Percentiles rank a stretch among this genome's conserved stretches.
phyloP scores from a whole-genome alignment of 2,329 filamentous ascomycete genomes.

The Massarina eburnea region DNA sequence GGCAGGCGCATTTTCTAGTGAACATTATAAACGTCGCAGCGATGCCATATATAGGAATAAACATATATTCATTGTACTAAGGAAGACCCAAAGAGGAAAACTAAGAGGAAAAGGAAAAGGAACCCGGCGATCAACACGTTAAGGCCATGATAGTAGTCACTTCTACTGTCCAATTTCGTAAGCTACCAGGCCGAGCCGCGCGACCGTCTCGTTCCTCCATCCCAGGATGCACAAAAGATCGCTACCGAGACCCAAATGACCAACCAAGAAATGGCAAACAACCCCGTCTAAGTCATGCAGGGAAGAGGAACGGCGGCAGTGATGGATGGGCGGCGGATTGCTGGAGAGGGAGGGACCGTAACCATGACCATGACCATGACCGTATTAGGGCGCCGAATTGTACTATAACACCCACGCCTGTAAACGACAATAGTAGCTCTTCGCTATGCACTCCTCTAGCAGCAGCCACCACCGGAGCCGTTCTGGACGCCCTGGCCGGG shows the following conservation, averaged over 20 bases:
- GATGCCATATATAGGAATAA: slow-evolving; percentile 7
- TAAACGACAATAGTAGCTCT: slow-evolving; percentile 13
- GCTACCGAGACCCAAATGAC: slow-evolving; percentile 27
- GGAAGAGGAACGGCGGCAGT: slow-evolving; percentile 27
- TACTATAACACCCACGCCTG: slow-evolving; percentile 30
- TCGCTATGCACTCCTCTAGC: slow-evolving; percentile 59
- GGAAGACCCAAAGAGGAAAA: slow-evolving; percentile 24
- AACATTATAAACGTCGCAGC: no score
- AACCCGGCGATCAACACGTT: slow-evolving; percentile 32
- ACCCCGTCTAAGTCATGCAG: slow-evolving; percentile 35
- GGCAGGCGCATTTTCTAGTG: no score
- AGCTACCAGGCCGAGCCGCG: slow-evolving; percentile 11
- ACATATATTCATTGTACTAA: slow-evolving; percentile 31
- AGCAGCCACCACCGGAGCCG: slow-evolving; percentile 83
- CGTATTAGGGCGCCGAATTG: slow-evolving; percentile 25
- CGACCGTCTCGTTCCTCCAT: background rate
- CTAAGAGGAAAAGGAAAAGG: slow-evolving; percentile 11
- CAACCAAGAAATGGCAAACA: slow-evolving; percentile 20
- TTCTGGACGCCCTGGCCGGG: slow-evolving; percentile 92
- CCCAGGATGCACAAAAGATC: slow-evolving; percentile 20
- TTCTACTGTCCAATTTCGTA: slow-evolving; percentile 13
- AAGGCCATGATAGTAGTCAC: slow-evolving; percentile 24
- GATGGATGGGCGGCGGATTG: slow-evolving; percentile 12
- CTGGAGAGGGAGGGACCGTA: slow-evolving; percentile 24
- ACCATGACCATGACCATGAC: slow-evolving; percentile 23